Conservation (phyloP, 805 yeast species). For the Saturnispora gosingensis region DNA sequence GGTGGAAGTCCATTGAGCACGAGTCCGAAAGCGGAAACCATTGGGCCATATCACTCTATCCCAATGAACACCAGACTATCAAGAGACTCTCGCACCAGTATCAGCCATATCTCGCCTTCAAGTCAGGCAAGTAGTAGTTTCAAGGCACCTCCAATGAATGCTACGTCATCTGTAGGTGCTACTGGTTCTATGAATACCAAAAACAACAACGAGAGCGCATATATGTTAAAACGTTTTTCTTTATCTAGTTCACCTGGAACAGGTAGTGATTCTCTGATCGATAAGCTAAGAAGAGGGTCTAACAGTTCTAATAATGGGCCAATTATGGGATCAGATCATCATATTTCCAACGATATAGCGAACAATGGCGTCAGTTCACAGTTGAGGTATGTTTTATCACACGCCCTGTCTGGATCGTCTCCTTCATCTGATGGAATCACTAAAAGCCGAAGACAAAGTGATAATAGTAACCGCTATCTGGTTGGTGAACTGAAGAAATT, state of each 20-base stretch:
- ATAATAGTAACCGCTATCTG: slow-evolving; percentile 16
- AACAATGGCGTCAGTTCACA: slow-evolving; percentile 4
- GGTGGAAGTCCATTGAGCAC: slow-evolving; percentile 2
- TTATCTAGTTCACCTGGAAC: slow-evolving; percentile 4
- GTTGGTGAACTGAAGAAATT: slow-evolving; percentile 19
- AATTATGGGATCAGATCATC: neutral
- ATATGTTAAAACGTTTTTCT: neutral
- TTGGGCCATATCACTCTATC: neutral
- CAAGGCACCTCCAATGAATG: slow-evolving; percentile 11
- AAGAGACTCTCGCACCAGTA: slow-evolving; percentile 5
- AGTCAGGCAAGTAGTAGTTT: slow-evolving; percentile 1
- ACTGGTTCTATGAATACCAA: neutral
- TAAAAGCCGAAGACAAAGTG: neutral
- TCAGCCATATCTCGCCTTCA: slow-evolving; percentile 7
- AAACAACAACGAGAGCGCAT: neutral
- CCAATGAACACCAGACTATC: slow-evolving; percentile 4
- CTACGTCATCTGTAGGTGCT: slow-evolving; percentile 9
- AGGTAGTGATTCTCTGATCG: slow-evolving; percentile 3
- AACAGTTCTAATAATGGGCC: slow-evolving; percentile 5
- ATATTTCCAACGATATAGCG: neutral
- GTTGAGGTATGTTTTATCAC: slow-evolving; percentile 3
- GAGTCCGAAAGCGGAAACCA: slow-evolving; percentile 1
- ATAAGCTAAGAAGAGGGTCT: slow-evolving; percentile 9
- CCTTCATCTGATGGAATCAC: neutral
- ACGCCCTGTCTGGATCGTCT: neutral